phyloP scores from a whole-genome alignment of 2,329 filamentous ascomycete genomes.

The Diplodia sapinea region DNA sequence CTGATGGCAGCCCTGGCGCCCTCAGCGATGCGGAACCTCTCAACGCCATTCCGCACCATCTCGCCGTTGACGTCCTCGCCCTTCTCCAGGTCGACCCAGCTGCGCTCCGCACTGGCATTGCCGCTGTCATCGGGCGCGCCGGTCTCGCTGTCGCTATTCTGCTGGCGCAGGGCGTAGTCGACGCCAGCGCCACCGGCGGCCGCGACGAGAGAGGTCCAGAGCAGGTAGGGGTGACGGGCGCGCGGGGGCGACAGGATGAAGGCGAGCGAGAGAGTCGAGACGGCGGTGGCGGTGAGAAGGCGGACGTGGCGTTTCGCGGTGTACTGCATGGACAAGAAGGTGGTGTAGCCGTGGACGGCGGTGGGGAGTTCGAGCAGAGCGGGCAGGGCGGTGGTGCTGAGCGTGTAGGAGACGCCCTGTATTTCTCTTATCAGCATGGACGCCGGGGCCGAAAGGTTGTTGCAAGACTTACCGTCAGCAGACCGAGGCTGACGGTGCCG shows the following conservation, averaged over 20 bases:
- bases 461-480: conserved; percentile 74
- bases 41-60: conserved; percentile 54
- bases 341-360: conserved; percentile 71
- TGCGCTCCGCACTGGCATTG: conserved; percentile 33
- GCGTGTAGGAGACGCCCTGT: conserved; percentile 87
- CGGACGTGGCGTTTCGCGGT: conserved; percentile 71
- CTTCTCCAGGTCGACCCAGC: conserved; percentile 38
- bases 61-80: conserved; percentile 57
- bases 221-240: conserved; percentile 82
- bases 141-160: conserved; percentile 20
- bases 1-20: conserved; percentile 50
- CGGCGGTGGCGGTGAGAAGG: conserved; percentile 70
- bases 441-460: conserved; percentile 16
- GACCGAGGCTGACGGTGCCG: conserved; percentile 84
- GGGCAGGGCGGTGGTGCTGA: conserved; percentile 78
- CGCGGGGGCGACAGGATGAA: conserved; percentile 76
- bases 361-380: conserved; percentile 81
- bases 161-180: conserved; percentile 44
- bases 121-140: conserved; percentile 15
- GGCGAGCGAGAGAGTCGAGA: conserved; percentile 75
- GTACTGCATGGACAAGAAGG: conserved; percentile 64
- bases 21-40: conserved; percentile 51
- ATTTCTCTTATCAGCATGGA: conserved; percentile 7
- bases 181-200: conserved; percentile 52
- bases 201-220: conserved; percentile 79